Evolutionary conservation across 2,329 filamentous ascomycete species (phyloP).

Genomic region (Verticillium isaacii): DNA sequence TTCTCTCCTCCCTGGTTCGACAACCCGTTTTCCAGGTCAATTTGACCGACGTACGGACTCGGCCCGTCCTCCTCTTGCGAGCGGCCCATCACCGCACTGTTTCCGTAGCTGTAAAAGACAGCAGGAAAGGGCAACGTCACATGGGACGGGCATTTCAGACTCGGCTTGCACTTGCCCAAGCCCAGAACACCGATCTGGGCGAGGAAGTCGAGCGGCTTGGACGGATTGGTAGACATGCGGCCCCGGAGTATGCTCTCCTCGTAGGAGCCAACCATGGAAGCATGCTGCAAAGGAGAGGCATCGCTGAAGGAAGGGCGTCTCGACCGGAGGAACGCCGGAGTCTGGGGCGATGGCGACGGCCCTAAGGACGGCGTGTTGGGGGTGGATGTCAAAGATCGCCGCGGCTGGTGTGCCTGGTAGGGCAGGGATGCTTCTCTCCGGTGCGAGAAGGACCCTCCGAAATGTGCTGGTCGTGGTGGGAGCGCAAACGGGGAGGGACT

Average conservation of each 20-base stretch:
- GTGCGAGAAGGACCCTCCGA: constrained; percentile 23
- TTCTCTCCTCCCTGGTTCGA: constrained; percentile 44
- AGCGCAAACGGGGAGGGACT: constrained; percentile 38
- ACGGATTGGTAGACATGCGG: constrained; percentile 94
- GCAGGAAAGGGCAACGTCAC: constrained; percentile 88
- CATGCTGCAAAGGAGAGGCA: constrained; percentile 75
- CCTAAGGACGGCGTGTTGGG: constrained; percentile 32
- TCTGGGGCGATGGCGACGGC: constrained; percentile 46
- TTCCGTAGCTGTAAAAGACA: constrained; percentile 91
- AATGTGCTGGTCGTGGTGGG: constrained; percentile 22
- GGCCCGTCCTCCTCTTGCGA: constrained; percentile 75
- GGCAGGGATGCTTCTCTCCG: constrained; percentile 58
- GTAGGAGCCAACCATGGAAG: constrained; percentile 95
- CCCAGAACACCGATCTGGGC: constrained; percentile 94
- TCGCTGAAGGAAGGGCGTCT: constrained; percentile 67
- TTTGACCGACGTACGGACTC: constrained; percentile 90
- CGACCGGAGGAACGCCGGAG: constrained; percentile 45
- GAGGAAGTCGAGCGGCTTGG: constrained; percentile 85
- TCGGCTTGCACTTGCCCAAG: constrained; percentile 81
- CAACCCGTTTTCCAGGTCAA: constrained; percentile 83
- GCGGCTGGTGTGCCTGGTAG: constrained; percentile 75
- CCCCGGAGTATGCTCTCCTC: constrained; percentile 94
- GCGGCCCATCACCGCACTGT: constrained; percentile 52
- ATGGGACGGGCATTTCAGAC: constrained; percentile 80
- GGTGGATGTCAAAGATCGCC: constrained; percentile 66